Percentiles rank a stretch among this genome's conserved stretches.
Conservation (phyloP, 768 basidiomycete genomes). For the Calocybe indica region DNA sequence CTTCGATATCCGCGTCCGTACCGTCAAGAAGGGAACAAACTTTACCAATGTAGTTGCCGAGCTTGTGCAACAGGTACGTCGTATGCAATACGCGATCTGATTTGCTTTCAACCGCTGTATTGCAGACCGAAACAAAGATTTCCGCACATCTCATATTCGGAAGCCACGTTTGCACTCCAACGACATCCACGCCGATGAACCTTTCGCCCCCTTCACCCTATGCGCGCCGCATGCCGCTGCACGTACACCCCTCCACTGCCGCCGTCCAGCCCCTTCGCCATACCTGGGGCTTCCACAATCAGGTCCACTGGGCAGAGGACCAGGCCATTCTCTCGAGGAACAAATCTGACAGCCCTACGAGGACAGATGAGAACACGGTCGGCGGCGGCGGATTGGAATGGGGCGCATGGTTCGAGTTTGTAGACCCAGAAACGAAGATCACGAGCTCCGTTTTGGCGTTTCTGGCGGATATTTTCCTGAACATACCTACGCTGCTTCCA, state of each 20-base stretch:
- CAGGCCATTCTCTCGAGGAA: slow-evolving; percentile 33
- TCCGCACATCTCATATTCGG: slow-evolving; percentile 55
- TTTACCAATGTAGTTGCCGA: slow-evolving; percentile 57
- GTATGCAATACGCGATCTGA: not conserved
- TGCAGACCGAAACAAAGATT: slow-evolving; percentile 40
- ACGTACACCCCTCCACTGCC: slow-evolving; percentile 43
- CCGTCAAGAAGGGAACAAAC: slow-evolving; percentile 41
- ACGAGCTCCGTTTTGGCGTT: slow-evolving; percentile 46
- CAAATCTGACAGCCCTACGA: slow-evolving; percentile 23
- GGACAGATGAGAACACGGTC: slow-evolving; percentile 31
- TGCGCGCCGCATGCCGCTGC: slow-evolving; percentile 52
- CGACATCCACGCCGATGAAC: slow-evolving; percentile 19
- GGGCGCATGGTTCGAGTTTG: slow-evolving; percentile 53
- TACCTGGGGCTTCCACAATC: slow-evolving; percentile 28
- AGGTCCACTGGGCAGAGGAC: slow-evolving; percentile 35
- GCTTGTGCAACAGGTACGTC: slow-evolving; percentile 47
- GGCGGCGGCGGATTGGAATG: slow-evolving; percentile 53
- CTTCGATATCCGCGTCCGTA: slow-evolving; percentile 43
- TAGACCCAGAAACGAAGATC: slow-evolving; percentile 34
- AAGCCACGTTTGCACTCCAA: slow-evolving; percentile 27
- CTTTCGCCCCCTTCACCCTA: slow-evolving; percentile 50
- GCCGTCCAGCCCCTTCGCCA: slow-evolving; percentile 14
- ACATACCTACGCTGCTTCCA: slow-evolving; percentile 43
- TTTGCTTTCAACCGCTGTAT: not conserved
- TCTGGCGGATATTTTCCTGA: slow-evolving; percentile 48